phyloP scores from a whole-genome alignment of 306 rosid genomes.

The Vachellia pachyceras region DNA sequence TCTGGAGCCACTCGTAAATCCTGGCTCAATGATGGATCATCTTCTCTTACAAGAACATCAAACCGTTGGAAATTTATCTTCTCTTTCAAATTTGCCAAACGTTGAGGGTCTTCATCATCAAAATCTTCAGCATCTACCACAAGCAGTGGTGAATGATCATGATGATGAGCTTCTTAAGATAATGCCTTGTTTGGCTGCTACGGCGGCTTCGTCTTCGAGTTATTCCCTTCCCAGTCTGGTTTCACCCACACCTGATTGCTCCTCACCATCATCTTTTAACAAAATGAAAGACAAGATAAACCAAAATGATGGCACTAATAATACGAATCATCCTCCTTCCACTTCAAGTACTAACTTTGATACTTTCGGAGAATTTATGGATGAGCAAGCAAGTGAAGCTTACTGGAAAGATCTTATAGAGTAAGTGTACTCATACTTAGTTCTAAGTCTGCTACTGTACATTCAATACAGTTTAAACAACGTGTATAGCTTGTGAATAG shows the following conservation, averaged over 20 bases:
- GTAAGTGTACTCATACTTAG: conserved; percentile 36
- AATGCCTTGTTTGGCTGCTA: conserved; percentile 18
- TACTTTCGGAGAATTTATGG: conserved; percentile 59
- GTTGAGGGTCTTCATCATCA: background rate
- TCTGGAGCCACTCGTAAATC: background rate
- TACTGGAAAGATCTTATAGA: conserved; percentile 63
- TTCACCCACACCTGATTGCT: conserved; percentile 51
- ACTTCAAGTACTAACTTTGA: conserved; percentile 53
- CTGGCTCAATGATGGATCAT: conserved; percentile 17
- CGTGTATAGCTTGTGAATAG: no score
- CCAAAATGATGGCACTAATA: conserved; percentile 41
- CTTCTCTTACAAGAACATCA: conserved; percentile 26
- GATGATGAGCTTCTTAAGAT: conserved; percentile 25
- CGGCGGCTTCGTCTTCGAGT: conserved; percentile 24
- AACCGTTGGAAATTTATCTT: conserved; percentile 30
- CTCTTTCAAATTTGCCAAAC: background rate
- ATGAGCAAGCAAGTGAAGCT: conserved; percentile 49
- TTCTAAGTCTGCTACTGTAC: background rate
- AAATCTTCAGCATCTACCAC: background rate
- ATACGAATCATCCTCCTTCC: conserved; percentile 43
- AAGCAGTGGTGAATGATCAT: conserved; percentile 5
- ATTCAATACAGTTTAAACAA: background rate
- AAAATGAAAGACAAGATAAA: conserved; percentile 37
- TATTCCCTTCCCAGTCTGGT: conserved; percentile 53
- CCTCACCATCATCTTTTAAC: conserved; percentile 8